phyloP scores from a whole-genome alignment of 768 basidiomycete genomes.

The Rhodocollybia butyracea region DNA sequence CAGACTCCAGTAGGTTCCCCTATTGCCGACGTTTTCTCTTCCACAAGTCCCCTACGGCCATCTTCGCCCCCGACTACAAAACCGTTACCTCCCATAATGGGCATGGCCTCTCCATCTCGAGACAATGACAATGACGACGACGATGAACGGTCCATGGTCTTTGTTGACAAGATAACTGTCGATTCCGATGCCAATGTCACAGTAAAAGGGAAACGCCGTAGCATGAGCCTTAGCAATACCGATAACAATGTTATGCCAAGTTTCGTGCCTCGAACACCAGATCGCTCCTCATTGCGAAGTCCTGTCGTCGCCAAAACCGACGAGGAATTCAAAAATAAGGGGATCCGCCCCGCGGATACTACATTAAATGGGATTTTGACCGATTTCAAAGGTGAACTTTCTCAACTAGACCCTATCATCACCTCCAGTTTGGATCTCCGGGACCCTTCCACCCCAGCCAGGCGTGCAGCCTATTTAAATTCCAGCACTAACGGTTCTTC shows the following conservation, averaged over 20 bases:
- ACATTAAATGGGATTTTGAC: constrained; percentile 61
- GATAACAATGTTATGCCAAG: constrained; percentile 44
- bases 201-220: constrained; percentile 53
- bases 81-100: constrained; percentile 61
- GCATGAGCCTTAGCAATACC: constrained; percentile 69
- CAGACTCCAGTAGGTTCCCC: constrained; percentile 39
- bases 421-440: constrained; percentile 54
- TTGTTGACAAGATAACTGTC: constrained; percentile 44
- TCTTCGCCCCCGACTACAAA: constrained; percentile 42
- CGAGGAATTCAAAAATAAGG: not conserved
- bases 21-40: constrained; percentile 48
- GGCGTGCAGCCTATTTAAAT: constrained; percentile 34
- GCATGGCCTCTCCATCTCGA: constrained; percentile 27
- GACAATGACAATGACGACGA: constrained; percentile 45
- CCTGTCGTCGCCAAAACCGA: not conserved
- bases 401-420: constrained; percentile 55
- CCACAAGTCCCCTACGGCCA: constrained; percentile 21
- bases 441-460: constrained; percentile 60
- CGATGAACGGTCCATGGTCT: constrained; percentile 56
- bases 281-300: not conserved
- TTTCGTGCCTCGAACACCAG: constrained; percentile 15
- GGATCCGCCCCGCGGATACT: constrained; percentile 26
- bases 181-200: constrained; percentile 26
- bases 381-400: constrained; percentile 72
- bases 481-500: constrained; percentile 31